phyloP scores from a whole-genome alignment of 345 rosid species.

The Arabidopsis suecica region DNA sequence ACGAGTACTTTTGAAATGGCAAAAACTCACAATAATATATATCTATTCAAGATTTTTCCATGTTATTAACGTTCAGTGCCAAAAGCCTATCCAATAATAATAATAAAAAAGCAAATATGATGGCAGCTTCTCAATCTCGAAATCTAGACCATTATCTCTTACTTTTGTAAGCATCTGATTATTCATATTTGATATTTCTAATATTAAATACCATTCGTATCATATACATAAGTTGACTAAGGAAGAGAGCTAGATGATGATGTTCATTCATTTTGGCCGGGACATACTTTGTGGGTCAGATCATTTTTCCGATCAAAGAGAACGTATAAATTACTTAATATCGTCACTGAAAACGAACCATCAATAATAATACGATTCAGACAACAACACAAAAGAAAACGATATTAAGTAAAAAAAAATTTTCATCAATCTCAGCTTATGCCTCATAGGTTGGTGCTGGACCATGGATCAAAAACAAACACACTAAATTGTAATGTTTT shows the following conservation, averaged over 20 bases:
- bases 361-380: no score
- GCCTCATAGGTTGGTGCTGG: constrained; percentile 13
- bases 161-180: background rate
- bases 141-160: background rate
- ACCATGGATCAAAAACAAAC: constrained; percentile 18
- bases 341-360: no score
- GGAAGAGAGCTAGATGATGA: background rate
- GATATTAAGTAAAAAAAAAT: background rate
- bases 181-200: background rate
- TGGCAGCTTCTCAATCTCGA: background rate
- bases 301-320: background rate
- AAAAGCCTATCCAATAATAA: background rate
- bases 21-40: background rate
- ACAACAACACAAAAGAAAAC: no score
- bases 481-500: constrained; percentile 1
- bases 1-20: background rate
- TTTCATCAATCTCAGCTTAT: constrained; percentile 3
- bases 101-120: background rate
- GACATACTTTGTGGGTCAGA: background rate
- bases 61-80: background rate
- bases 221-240: background rate
- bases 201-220: background rate
- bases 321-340: background rate
- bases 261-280: constrained; percentile 25
- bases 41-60: background rate